Base-by-base conservation (phyloP, 768 basidiomycete genomes). In the Artomyces pyxidatus region DNA sequence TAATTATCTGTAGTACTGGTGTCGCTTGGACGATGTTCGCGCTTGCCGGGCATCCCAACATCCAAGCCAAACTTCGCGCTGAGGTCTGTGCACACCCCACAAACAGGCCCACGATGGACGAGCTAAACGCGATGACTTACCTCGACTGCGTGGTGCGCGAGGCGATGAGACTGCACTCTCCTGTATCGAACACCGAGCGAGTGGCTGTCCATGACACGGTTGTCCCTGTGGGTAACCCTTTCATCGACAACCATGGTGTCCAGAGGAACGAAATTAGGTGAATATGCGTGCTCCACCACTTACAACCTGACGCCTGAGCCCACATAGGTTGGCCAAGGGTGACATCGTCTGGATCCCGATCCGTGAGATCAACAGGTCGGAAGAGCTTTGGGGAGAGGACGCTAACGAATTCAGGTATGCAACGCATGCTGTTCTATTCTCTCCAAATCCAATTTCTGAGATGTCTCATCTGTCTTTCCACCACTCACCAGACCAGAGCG, bases 51-150 rank as follows among this genome's bases (percentile, higher is more conserved):
- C 53, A 75, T 37, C 69, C 70, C 0, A 65, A 71, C 1, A 63
- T 75, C 4, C 83, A 87, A 53, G 64, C 56, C 8, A 76, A 75
- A 52, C 71, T 89, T 0, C 72, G 83, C 0, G 70, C 75, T 1
- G 85, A 88, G 57, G 66, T 83, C 1, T 61, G 76, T 6, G 58
- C 64, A 0, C 65, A 82, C 11, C 57, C 69, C 0, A 79, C 77
- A 0, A 77, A 83, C 9, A 75, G 64, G 1, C 84, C 85, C 2
- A 71, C 73, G 3, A 85, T 87, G 80, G 85, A 88, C 28, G 73
- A 81, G 27, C 71, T 89, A 1, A 75, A 77, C 48, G 67, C 73
- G 4, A 68, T 91, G 3, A 74, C 81, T 0, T 87, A 84, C 57
- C 77, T 89, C 17, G 87, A 57, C 35, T 35, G 39, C 23, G 49